Percentiles rank a stretch among this genome's conserved stretches.
Conservation (phyloP, 768 basidiomycete genomes). For the Lactarius tabidus region DNA sequence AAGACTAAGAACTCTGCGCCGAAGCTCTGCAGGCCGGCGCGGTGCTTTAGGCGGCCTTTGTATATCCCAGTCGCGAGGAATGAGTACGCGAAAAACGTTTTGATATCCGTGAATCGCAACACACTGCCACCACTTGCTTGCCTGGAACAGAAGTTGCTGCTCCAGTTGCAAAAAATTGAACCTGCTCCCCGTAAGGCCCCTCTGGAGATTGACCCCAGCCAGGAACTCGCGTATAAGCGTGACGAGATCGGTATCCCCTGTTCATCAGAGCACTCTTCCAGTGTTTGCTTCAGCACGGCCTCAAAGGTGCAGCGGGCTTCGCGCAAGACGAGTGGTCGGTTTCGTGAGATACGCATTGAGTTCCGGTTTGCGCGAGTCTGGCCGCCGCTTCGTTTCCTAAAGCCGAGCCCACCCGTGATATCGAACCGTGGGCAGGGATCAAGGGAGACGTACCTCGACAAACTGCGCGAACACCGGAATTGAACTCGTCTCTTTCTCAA, state of each 20-base stretch:
- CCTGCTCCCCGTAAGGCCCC: conserved; percentile 92
- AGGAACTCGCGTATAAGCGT: conserved; percentile 77
- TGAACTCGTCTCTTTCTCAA: conserved; percentile 95
- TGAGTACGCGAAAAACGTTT: too few species aligned
- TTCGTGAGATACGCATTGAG: conserved; percentile 97
- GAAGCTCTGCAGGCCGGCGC: conserved; percentile 63
- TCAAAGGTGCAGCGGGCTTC: conserved; percentile 92
- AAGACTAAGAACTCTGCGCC: conserved; percentile 92
- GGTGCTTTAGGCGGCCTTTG: too few species aligned
- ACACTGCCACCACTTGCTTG: conserved; percentile 87
- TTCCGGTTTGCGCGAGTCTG: conserved; percentile 94
- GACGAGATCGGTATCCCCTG: conserved; percentile 65
- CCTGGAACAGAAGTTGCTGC: conserved; percentile 85
- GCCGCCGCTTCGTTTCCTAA: conserved; percentile 84
- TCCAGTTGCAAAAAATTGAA: conserved; percentile 95
- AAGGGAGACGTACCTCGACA: conserved; percentile 51
- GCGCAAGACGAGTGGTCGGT: conserved; percentile 94
- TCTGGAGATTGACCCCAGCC: conserved; percentile 84
- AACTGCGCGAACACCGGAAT: conserved; percentile 93
- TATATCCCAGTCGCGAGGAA: too few species aligned
- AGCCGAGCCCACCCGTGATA: neutral
- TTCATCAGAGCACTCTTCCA: conserved; percentile 88
- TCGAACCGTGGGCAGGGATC: neutral
- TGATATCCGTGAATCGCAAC: too few species aligned
- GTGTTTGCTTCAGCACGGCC: conserved; percentile 88